Conservation (phyloP, 2,329 filamentous ascomycete genomes). For the Fusarium kyushuense region DNA sequence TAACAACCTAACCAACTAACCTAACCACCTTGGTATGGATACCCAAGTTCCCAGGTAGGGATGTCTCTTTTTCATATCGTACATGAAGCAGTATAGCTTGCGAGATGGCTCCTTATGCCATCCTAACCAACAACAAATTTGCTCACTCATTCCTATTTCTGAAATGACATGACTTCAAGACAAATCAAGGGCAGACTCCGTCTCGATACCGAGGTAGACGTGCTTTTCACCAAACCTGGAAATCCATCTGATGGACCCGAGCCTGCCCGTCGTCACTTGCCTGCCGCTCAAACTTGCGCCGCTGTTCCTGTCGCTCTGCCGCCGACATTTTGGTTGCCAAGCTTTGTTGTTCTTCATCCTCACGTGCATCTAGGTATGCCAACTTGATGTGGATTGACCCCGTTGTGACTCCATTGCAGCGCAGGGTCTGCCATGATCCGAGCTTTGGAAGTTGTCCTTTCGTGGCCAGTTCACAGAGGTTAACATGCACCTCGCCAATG, state of each 20-base stretch:
- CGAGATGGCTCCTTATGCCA: neutral
- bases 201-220: slow-evolving; percentile 4
- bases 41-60: slow-evolving; percentile 3
- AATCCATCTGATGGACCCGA: slow-evolving; percentile 45
- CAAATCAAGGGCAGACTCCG: too few species aligned
- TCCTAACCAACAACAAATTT: too few species aligned
- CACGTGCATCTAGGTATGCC: slow-evolving; percentile 33
- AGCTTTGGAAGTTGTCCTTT: slow-evolving; percentile 38
- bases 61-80: slow-evolving; percentile 13
- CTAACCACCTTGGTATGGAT: neutral
- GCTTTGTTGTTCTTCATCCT: slow-evolving; percentile 41
- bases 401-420: slow-evolving; percentile 32
- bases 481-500: slow-evolving; percentile 44
- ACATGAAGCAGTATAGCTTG: slow-evolving; percentile 16
- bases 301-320: slow-evolving; percentile 34
- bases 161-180: too few species aligned
- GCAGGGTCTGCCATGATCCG: slow-evolving; percentile 41
- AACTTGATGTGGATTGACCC: slow-evolving; percentile 40
- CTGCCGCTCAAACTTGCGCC: slow-evolving; percentile 29
- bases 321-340: slow-evolving; percentile 34
- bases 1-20: slow-evolving; percentile 8
- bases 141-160: too few species aligned
- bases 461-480: slow-evolving; percentile 43
- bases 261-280: slow-evolving; percentile 38
- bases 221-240: slow-evolving; percentile 44